Evolutionary conservation across 495 filamentous ascomycete genomes (phyloP), one percentile per base, ranked within the genome.

Genomic region (Aspergillus ostianus): DNA sequence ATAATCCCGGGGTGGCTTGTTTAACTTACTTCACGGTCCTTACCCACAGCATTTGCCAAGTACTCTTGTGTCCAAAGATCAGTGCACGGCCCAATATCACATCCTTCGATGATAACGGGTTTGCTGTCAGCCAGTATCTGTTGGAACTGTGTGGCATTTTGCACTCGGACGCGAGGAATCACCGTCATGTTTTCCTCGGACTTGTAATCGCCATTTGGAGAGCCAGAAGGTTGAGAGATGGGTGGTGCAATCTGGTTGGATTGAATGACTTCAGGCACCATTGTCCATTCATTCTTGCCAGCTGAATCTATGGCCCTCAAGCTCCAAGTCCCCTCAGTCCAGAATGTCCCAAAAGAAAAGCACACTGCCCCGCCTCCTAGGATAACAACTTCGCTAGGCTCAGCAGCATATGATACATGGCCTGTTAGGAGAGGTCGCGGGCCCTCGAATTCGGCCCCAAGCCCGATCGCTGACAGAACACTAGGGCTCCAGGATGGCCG

Each of bases 331-430:
- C 82, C 85, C 48, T 81, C 75, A 57, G 89, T 91, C 85, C 88
- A 91, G 61, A 81, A 87, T 15, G 86, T 86, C 8, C 90, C 91
- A 80, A 96, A 93, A 0, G 90, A 91, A 72, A 95, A 96, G 70
- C 92, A 96, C 0, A 92, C 89, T 26, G 90, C 90, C 19, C 93
- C 92, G 17, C 93, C 92, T 9, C 91, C 91, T 41, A 88, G 70
- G 2, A 96, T 70, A 18, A 88, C 62, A 4, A 91, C 62, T 26
- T 80, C 67, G 17, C 77, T 71, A 19, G 71, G 63, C 50, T 66
- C 65, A 1, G 81, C 73, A 8, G 77, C 70, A 20, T 79, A 84
- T 8, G 80, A 71, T 17, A 84, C 85, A 60, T 84, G 78, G 6
- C 92, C 91, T 48, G 87, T 76, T 18, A 96, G 74, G 4, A 96